Base-by-base conservation (phyloP, 805 yeast species). In the Saturnispora halmiae region DNA sequence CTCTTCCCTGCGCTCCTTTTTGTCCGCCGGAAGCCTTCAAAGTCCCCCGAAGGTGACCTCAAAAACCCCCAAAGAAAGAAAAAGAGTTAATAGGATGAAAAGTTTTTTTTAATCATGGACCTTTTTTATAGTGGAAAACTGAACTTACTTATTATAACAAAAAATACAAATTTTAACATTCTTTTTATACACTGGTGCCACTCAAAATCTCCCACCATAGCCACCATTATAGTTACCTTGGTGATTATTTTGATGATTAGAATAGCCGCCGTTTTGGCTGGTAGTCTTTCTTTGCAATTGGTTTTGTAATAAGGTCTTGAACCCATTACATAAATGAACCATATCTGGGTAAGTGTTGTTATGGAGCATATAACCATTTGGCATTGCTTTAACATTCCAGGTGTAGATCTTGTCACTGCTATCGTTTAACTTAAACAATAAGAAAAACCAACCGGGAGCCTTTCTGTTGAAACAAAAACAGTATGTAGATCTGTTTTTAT, bases 381-480 rank as follows among this genome's bases (percentile, higher is more conserved):
- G 87, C 40, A 82, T 79, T n/a, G 85, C 85, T 60, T 78, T 82
- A 31, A 92, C 95, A 54, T 85, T 84, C 95, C 96, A 85, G 3
- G 85, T 77, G 53, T 77, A 75, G 28, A 87, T 70, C 36, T 75
- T 75, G 10, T 84, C 75, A 43, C 67, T 69, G 14, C 75, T 77
- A 27, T 58, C 63, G 53, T 73, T 83, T 30, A 87, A 78, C 64
- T 90, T 90, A 70, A 90, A 90, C 61, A 88, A 73, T 44, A 92
- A 66, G 52, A 76, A 69, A 59, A 92, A 87, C 77, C 90, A 85
- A n/a, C 98, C 97, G 2, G 99, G 96, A 31, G 80, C 76, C 53
- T 79, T 82, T 60, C 83, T 84, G 61, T 94, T 94, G 60, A 77
- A 79, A 56, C 95, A 83, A 66, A 88, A 92, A 31, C 86, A 85